Percentiles rank a stretch among this genome's conserved stretches.
Evolutionary conservation across 257 asterid genomes (phyloP).

Genomic region (Agastache rugosa): DNA sequence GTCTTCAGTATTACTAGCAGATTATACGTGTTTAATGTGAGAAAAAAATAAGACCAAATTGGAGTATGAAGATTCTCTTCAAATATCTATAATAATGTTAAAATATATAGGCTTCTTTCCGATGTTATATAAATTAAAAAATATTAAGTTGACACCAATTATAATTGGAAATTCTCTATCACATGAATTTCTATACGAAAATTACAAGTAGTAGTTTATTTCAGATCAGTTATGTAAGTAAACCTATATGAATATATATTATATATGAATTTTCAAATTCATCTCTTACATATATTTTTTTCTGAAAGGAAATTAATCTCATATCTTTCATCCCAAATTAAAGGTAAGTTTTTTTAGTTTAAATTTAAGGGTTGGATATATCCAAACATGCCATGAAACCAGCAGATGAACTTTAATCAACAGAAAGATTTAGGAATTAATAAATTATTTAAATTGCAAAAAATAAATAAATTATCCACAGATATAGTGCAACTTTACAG

Average conservation of each 20-base stretch:
- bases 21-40: neutral
- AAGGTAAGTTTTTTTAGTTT: too few species aligned
- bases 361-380: neutral
- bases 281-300: too few species aligned
- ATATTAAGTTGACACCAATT: neutral
- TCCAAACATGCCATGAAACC: conserved; percentile 24
- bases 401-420: conserved; percentile 19
- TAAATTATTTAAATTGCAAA: neutral
- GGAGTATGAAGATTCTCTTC: neutral
- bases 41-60: neutral
- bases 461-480: neutral
- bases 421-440: neutral
- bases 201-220: neutral
- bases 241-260: too few species aligned
- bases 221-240: too few species aligned
- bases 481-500: conserved; percentile 1
- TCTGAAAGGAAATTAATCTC: too few species aligned
- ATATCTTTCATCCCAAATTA: neutral
- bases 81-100: too few species aligned
- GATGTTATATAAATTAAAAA: too few species aligned
- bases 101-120: too few species aligned
- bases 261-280: too few species aligned
- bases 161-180: neutral
- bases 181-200: neutral
- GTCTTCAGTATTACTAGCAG: too few species aligned